Percentiles rank a stretch among this genome's conserved stretches.
Evolutionary conservation across 2,329 filamentous ascomycete species (phyloP).

Genomic region (Chrysoporthe deuterocubensis): DNA sequence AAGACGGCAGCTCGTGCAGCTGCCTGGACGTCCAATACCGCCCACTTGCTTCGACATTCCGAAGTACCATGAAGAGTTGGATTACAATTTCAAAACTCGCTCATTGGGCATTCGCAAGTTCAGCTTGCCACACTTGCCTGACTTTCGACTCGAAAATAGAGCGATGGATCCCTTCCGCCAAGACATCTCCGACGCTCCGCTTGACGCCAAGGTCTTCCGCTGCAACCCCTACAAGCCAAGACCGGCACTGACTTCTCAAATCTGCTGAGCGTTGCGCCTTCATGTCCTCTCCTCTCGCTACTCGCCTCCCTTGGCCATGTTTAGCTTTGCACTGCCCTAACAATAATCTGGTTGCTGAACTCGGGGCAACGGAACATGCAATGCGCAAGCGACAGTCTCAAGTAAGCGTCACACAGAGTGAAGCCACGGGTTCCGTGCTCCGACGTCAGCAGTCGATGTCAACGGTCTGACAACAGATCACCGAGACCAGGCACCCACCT

Average conservation of each 20-base stretch:
- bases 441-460: neutral
- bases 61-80: neutral
- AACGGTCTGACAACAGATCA: neutral
- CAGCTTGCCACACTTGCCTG: conserved; percentile 6
- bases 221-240: conserved; percentile 11
- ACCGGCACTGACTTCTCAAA: neutral
- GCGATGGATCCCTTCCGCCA: neutral
- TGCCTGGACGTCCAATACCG: neutral
- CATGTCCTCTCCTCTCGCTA: no score
- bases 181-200: conserved; percentile 1
- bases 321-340: conserved; percentile 7
- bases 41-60: neutral
- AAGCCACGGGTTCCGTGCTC: neutral
- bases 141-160: neutral
- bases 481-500: conserved; percentile 59
- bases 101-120: neutral
- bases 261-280: neutral
- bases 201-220: conserved; percentile 12
- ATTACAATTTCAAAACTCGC: neutral
- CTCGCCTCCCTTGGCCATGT: neutral
- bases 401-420: neutral
- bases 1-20: neutral
- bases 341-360: neutral
- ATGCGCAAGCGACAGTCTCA: neutral
- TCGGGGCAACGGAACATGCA: neutral